phyloP scores from a whole-genome alignment of 2,329 filamentous ascomycete species.

The Leptodontidium sp. region DNA sequence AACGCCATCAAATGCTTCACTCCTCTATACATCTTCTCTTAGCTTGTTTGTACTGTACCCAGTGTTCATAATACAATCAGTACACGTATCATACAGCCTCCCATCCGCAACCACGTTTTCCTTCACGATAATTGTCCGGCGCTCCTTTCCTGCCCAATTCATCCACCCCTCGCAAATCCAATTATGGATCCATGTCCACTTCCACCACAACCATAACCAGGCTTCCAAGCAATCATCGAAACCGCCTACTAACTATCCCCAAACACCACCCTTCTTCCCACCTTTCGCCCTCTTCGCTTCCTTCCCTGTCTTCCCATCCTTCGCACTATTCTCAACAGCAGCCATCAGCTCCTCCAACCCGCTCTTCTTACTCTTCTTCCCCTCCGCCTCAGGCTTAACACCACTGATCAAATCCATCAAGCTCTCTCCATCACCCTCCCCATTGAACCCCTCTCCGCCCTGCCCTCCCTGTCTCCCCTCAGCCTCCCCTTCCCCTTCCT shows the following conservation, averaged over 20 bases:
- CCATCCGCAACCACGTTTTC: not conserved
- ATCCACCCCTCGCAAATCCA: not conserved
- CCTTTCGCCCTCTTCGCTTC: slow-evolving; percentile 20
- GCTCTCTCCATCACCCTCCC: slow-evolving; percentile 55
- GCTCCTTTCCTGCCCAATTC: not conserved
- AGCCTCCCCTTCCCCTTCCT: slow-evolving; percentile 45
- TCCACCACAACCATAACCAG: not conserved
- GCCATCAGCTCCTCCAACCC: slow-evolving; percentile 23
- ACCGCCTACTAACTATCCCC: not conserved
- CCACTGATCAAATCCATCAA: slow-evolving; percentile 64
- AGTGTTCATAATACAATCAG: slow-evolving; percentile 7
- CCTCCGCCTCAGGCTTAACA: slow-evolving; percentile 38
- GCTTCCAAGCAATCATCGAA: not conserved
- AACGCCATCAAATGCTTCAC: slow-evolving; percentile 24
- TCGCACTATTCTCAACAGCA: slow-evolving; percentile 23
- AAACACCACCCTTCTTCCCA: slow-evolving; percentile 8
- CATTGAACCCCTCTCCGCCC: slow-evolving; percentile 31
- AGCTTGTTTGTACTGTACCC: not conserved
- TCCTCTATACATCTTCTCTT: slow-evolving; percentile 15
- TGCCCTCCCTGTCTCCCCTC: slow-evolving; percentile 49
- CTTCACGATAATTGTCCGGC: not conserved
- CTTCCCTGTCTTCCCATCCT: slow-evolving; percentile 27
- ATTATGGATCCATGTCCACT: not conserved
- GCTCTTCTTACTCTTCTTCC: slow-evolving; percentile 4
- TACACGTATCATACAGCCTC: slow-evolving; percentile 13